A percentile compares a stretch with the other conserved stretches of the same genome.
phyloP scores from a whole-genome alignment of 139 green algal genomes.

The Volvox reticuliferus region DNA sequence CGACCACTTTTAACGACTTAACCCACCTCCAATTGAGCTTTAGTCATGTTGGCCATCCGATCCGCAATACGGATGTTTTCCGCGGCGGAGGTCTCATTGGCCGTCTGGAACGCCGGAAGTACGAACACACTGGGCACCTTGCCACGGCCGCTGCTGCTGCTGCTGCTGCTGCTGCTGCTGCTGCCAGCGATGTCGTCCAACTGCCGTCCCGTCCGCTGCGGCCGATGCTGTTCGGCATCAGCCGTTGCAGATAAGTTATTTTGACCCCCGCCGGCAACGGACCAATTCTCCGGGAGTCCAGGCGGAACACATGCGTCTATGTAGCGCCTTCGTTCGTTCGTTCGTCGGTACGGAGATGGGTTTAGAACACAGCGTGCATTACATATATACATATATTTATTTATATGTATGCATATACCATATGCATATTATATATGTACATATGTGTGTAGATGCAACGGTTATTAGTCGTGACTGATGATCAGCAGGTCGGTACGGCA shows the following conservation, averaged over 20 bases:
- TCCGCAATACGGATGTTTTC: slow-evolving; percentile 33
- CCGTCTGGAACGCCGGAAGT: slow-evolving; percentile 30
- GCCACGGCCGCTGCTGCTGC: background rate
- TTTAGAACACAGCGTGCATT: too few relatives aligned
- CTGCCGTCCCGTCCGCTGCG: too few relatives aligned
- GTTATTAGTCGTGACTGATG: too few relatives aligned
- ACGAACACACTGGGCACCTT: background rate
- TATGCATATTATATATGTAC: too few relatives aligned
- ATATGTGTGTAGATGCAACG: too few relatives aligned
- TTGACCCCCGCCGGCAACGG: background rate
- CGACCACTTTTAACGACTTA: background rate
- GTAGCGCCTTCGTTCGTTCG: background rate
- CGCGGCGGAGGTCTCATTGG: slow-evolving; percentile 16
- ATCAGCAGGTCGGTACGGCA: too few relatives aligned
- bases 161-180: background rate
- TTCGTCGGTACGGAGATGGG: too few relatives aligned
- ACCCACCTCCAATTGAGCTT: slow-evolving; percentile 25
- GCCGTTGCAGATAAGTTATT: background rate
- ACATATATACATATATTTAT: too few relatives aligned
- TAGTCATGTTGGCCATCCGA: slow-evolving; percentile 34
- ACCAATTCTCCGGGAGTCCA: too few relatives aligned
- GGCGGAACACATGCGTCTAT: background rate
- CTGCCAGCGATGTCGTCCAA: background rate
- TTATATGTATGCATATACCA: too few relatives aligned
- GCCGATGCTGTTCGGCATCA: background rate